Conservation (phyloP, 1,284 basidiomycete genomes). For the Melampsora larici-populina region DNA sequence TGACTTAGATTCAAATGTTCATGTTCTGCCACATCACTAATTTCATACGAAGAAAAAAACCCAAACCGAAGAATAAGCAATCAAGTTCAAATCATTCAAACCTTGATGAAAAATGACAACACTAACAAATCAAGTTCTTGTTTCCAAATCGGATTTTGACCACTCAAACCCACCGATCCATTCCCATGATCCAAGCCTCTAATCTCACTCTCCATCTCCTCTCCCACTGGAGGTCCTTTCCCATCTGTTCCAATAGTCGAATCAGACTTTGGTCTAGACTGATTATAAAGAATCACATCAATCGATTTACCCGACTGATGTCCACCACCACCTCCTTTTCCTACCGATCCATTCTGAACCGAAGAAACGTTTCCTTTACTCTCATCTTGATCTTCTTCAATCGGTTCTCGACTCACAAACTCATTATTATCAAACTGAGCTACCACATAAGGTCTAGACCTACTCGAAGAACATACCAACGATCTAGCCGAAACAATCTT, state of each 20-base stretch:
- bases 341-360: background rate
- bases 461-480: conserved; percentile 57
- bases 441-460: conserved; percentile 83
- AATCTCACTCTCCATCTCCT: background rate
- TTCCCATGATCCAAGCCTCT: background rate
- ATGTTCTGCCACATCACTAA: conserved; percentile 35
- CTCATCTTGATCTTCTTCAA: conserved; percentile 66
- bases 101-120: background rate
- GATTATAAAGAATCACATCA: background rate
- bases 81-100: background rate
- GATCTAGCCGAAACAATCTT: conserved; percentile 88
- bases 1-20: conserved; percentile 14
- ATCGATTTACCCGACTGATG: background rate
- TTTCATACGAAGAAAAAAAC: background rate
- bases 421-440: conserved; percentile 99
- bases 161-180: conserved; percentile 43
- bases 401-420: conserved; percentile 89
- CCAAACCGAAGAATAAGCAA: background rate
- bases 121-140: conserved; percentile 81
- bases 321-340: background rate
- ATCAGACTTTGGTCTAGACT: background rate
- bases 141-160: conserved; percentile 96
- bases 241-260: background rate
- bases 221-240: background rate
- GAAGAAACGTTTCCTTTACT: conserved; percentile 9